Evolutionary conservation across 495 filamentous ascomycete genomes (phyloP).

Genomic region (Tuber indicum): DNA sequence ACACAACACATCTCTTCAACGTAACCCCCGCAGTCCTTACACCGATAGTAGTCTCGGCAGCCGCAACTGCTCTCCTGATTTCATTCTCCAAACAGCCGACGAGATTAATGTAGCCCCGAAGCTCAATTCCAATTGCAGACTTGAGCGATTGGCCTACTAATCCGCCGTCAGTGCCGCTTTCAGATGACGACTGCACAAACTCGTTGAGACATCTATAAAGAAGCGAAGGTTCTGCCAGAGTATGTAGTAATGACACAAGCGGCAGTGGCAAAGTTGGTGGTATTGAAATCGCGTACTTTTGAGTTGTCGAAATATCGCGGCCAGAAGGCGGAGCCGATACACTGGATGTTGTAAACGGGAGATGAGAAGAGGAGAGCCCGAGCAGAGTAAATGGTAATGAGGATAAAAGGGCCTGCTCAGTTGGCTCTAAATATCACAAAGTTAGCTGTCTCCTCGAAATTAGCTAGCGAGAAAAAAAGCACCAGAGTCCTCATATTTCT

Average conservation of each 20-base stretch:
- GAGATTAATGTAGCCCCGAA: slow-evolving; percentile 84
- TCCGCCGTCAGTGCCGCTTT: slow-evolving; percentile 51
- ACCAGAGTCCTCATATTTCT: slow-evolving; percentile 34
- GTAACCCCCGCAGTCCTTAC: slow-evolving; percentile 89
- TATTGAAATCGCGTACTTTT: slow-evolving; percentile 45
- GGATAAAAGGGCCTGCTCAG: slow-evolving; percentile 70
- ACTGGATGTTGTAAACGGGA: slow-evolving; percentile 67
- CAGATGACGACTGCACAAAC: slow-evolving; percentile 69
- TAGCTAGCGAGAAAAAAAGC: slow-evolving; percentile 4
- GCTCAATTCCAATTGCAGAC: slow-evolving; percentile 77
- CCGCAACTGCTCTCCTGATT: slow-evolving; percentile 63
- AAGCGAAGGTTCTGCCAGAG: slow-evolving; percentile 85
- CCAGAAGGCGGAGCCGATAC: slow-evolving; percentile 39
- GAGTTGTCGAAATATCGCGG: slow-evolving; percentile 18
- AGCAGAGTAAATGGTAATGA: slow-evolving; percentile 93
- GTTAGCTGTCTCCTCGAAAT: slow-evolving; percentile 4
- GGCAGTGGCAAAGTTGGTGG: slow-evolving; percentile 74
- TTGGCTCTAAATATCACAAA: slow-evolving; percentile 34
- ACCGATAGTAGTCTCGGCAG: slow-evolving; percentile 59
- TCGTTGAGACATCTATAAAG: slow-evolving; percentile 70
- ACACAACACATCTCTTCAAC: slow-evolving; percentile 89
- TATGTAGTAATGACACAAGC: slow-evolving; percentile 78
- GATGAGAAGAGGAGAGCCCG: slow-evolving; percentile 76
- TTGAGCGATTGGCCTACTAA: slow-evolving; percentile 88
- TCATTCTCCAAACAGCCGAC: slow-evolving; percentile 92